Conservation (phyloP, 2,329 filamentous ascomycete species). For the Neocatenulostroma microsporum region DNA sequence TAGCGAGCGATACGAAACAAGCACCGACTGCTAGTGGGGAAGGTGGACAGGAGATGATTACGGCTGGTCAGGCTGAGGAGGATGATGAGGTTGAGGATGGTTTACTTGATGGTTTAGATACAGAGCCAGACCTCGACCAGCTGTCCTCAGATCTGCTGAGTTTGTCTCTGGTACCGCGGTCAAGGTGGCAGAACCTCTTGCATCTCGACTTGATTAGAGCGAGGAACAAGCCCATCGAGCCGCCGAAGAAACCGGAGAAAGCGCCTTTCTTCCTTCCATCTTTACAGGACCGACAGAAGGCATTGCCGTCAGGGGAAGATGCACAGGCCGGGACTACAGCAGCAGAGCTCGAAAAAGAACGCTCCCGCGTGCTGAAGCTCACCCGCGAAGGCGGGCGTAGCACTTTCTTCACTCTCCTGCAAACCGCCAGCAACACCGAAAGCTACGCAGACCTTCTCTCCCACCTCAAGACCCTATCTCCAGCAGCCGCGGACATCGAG, state of each 20-base stretch:
- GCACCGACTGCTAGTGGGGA: constrained; percentile 73
- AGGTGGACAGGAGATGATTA: constrained; percentile 65
- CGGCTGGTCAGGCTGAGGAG: constrained; percentile 46
- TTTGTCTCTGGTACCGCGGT: constrained; percentile 79
- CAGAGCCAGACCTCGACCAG: constrained; percentile 28
- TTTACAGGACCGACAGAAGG: constrained; percentile 35
- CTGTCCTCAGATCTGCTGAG: constrained; percentile 77
- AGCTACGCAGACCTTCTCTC: constrained; percentile 64
- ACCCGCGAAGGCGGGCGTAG: constrained; percentile 14
- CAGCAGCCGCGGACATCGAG: constrained; percentile 81
- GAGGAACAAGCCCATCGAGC: constrained; percentile 88
- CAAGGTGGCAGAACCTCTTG: constrained; percentile 86
- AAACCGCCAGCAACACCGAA: constrained; percentile 39
- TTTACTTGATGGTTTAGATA: constrained; percentile 46
- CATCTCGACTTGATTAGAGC: constrained; percentile 85
- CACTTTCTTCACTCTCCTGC: constrained; percentile 45
- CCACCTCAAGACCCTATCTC: constrained; percentile 71
- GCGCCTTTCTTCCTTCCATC: constrained; percentile 91
- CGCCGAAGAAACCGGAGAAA: constrained; percentile 85
- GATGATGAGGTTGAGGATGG: constrained; percentile 49
- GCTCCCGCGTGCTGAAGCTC: constrained; percentile 24
- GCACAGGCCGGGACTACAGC: background rate
- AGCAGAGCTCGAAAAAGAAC: constrained; percentile 26
- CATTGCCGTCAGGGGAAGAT: constrained; percentile 1
- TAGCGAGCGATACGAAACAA: constrained; percentile 30